These are phyloP conservation scores for Crithidia sp. DNA, from an alignment of 208 protist genomes.

Conservation along the genomic window DNA sequence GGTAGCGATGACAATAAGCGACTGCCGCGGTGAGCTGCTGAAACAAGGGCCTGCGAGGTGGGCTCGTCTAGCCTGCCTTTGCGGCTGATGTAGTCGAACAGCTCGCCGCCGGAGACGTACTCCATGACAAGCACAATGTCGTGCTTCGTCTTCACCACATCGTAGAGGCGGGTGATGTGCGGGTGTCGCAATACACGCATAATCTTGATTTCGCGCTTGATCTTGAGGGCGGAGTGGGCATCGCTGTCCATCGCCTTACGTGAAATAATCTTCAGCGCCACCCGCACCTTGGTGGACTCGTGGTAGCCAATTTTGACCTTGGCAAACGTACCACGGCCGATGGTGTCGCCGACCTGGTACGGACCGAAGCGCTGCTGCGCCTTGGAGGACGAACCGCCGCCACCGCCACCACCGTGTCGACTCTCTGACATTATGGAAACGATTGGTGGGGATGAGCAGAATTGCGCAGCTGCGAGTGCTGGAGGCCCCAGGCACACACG, in stretches of 20 bases:
- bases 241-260: constrained; percentile 77
- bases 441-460: not conserved
- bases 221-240: constrained; percentile 87
- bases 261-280: constrained; percentile 85
- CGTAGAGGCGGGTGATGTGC: constrained; percentile 98
- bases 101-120: constrained; percentile 97
- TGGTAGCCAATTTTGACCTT: constrained; percentile 95
- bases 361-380: constrained; percentile 78
- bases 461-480: too few species aligned
- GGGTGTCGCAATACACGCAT: constrained; percentile 97
- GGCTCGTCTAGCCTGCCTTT: constrained; percentile 93
- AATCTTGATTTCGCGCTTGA: constrained; percentile 97
- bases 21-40: constrained; percentile 98
- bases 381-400: constrained; percentile 18
- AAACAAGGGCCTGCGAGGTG: constrained; percentile 91
- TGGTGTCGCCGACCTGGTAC: constrained; percentile 82
- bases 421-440: constrained; percentile 19
- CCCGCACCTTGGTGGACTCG: constrained; percentile 88
- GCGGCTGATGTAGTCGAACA: constrained; percentile 98
- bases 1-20: constrained; percentile 96
- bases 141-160: constrained; percentile 95
- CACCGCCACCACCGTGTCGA: constrained; percentile 6
- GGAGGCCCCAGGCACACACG: too few species aligned
- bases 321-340: constrained; percentile 82
- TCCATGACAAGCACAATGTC: constrained; percentile 99